Base-by-base conservation (phyloP, 257 asterid species). In the Verbena officinalis region DNA sequence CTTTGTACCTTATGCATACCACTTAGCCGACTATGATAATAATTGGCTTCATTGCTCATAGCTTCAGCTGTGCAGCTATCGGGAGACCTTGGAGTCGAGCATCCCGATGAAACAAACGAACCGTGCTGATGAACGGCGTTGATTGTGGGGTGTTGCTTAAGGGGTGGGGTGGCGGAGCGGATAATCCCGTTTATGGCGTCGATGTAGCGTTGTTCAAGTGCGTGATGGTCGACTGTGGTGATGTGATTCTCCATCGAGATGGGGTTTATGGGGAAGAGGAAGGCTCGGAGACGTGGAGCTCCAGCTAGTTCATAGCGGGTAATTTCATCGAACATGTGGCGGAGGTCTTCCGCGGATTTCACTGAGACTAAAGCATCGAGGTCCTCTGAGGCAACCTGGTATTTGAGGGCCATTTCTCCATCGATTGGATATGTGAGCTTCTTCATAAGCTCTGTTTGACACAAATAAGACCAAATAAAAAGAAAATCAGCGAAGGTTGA, bases 311-410 rank as follows among this genome's bases (percentile, higher is more conserved):
- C 90, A 50, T 59, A 77, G 12, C 75, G 86, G 19, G 80, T 82
- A 31, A 80, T 81, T 64, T 94, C 97, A 0, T 79, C 89, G 17
- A 81, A 70, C 96, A 94, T 91, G 82, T 90, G 84, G 51, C 76
- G 62, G 1, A 94, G 75, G 70, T 94, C 99, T 61, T 94, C 96
- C 0, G 88, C 91, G 1, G 86, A 75, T 78, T 80, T 90, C 19
- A 94, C 95, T 0, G 96, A 72, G 23, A 94, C 85, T 30, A 94
- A 71, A 50, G 95, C 86, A 22, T 94, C 99, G 7, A 94, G 94
- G 43, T 94, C 99, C 77, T 94, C 99, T 0, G 83, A 73, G 27
- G 62, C 68, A 45, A 88, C 60, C 54, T 90, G 99, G 75, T 86
- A 90, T 78, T 86, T 90, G 56, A 94, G 91, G 60, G 74, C 71